Base-by-base conservation (phyloP, 305 asterid genomes). In the Fraxinus xanthoxyloides region DNA sequence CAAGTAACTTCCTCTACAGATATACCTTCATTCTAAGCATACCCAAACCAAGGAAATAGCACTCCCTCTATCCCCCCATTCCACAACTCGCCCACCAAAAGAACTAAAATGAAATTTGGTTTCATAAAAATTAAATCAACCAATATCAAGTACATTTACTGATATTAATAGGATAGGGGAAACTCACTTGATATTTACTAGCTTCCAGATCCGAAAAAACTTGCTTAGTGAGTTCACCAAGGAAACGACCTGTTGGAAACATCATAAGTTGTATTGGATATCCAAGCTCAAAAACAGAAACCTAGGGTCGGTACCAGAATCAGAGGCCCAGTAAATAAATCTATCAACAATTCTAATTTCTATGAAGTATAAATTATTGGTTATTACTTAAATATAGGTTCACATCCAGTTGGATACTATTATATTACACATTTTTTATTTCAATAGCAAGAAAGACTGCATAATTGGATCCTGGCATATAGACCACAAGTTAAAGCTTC, bases 141-240 rank as follows among this genome's bases (percentile, higher is more conserved):
- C 74, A 32, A 73, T 70, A 26, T 59, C 30, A 87, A 76, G 79
- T 24, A 83, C 56, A 80, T 75, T 40, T 63, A 75, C 13, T 35
- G 85, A 81, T 70, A 75, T 7, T 38, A 86, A 80, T 69, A 54
- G 75, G 70, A 79, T 80, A 75, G 69, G 40, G 79, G 83, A 76
- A n/a, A 88, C 92, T 34, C 85, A 96, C 99, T 89, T 96, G 99
- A 89, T 93, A 96, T 93, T 96, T 97, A 89, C 98, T 97, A 43
- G 97, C 91, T 9, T 83, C 83, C 85, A 97, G 92, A 82, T 97
- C 99, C 7, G 90, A 78, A 86, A 97, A 94, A n/a, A 97, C 99
- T 92, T 97, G 99, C 90, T 91, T 97, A 61, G 99, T 97, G 87
- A 94, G 89, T 92, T 97, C 99, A 76, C 91, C 99, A 73, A 97